A percentile compares a stretch with the other conserved stretches of the same genome.
Conservation (phyloP, 202 grass and related monocot species). For the Zoysia matrella region DNA sequence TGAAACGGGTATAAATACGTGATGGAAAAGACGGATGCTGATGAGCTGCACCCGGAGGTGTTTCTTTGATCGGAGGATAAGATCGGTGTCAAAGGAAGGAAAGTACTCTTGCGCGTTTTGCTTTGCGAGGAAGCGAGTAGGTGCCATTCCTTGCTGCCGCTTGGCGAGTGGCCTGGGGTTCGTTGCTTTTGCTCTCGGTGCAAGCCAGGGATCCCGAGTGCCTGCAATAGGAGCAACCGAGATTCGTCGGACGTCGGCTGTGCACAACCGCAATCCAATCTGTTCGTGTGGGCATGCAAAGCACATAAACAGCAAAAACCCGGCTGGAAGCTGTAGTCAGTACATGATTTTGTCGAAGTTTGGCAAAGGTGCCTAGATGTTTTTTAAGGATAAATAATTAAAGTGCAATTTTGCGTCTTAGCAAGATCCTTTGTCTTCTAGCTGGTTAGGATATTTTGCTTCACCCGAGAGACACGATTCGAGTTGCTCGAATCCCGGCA, state of each 20-base stretch:
- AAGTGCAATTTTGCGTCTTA: too few relatives aligned
- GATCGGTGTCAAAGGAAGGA: constrained; percentile 3
- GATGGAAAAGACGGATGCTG: background rate
- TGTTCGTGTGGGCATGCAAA: background rate
- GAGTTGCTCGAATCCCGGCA: constrained; percentile 67
- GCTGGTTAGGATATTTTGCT: constrained; percentile 85
- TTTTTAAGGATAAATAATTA: too few relatives aligned
- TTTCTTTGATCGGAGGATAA: constrained; percentile 9
- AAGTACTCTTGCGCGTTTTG: background rate
- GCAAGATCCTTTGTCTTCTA: constrained; percentile 65
- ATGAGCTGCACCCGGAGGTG: background rate
- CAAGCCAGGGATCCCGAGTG: constrained; percentile 46
- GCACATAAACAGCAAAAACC: background rate
- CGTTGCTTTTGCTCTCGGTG: background rate
- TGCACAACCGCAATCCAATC: background rate
- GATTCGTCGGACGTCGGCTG: background rate
- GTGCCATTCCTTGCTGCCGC: constrained; percentile 33
- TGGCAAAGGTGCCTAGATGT: too few relatives aligned
- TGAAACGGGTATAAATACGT: constrained; percentile 6
- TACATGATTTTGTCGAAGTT: too few relatives aligned
- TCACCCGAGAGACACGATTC: constrained; percentile 75
- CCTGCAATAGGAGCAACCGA: background rate
- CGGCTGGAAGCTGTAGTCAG: too few relatives aligned
- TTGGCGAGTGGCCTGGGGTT: background rate
- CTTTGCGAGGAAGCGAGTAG: constrained; percentile 32